Conservation (phyloP, 345 rosid genomes). For the Toxicodendron radicans region DNA sequence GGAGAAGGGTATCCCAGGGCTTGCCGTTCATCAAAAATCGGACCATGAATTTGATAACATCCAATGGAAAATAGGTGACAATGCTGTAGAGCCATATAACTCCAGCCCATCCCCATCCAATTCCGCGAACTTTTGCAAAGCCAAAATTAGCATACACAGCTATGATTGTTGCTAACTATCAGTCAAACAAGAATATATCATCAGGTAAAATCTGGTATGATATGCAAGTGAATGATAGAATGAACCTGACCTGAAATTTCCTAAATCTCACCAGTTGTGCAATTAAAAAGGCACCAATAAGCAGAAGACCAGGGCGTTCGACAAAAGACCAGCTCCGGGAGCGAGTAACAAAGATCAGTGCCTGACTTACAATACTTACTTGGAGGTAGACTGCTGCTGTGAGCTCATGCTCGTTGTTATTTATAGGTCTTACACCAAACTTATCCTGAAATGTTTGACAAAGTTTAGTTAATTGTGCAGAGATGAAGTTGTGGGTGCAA, state of each 20-base stretch:
- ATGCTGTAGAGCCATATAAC: slow-evolving; percentile 88
- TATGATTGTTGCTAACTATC: slow-evolving; percentile 71
- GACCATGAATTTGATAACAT: slow-evolving; percentile 69
- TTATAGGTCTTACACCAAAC: slow-evolving; percentile 70
- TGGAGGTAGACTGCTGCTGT: slow-evolving; percentile 89
- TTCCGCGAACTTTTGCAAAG: slow-evolving; percentile 64
- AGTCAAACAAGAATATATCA: not conserved
- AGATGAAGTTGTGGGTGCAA: not conserved
- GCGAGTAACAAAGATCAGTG: slow-evolving; percentile 94
- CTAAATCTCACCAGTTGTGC: slow-evolving; percentile 74
- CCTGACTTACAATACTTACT: slow-evolving; percentile 94
- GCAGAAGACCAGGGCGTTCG: slow-evolving; percentile 86
- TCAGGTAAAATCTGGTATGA: not conserved
- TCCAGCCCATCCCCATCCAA: slow-evolving; percentile 98
- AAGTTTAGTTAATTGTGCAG: not conserved
- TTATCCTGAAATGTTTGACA: slow-evolving; percentile 44
- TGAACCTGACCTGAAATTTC: not conserved
- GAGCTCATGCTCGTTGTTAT: slow-evolving; percentile 46
- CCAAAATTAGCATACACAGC: slow-evolving; percentile 78
- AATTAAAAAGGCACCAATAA: slow-evolving; percentile 54
- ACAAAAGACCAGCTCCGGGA: slow-evolving; percentile 88
- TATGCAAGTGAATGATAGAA: not conserved
- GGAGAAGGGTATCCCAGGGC: slow-evolving; percentile 79
- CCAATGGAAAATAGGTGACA: slow-evolving; percentile 72
- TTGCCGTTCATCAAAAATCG: slow-evolving; percentile 71